A percentile compares a stretch with the other conserved stretches of the same genome.
Conservation (phyloP, 2,329 filamentous ascomycete genomes). For the Plenodomus tracheiphilus region DNA sequence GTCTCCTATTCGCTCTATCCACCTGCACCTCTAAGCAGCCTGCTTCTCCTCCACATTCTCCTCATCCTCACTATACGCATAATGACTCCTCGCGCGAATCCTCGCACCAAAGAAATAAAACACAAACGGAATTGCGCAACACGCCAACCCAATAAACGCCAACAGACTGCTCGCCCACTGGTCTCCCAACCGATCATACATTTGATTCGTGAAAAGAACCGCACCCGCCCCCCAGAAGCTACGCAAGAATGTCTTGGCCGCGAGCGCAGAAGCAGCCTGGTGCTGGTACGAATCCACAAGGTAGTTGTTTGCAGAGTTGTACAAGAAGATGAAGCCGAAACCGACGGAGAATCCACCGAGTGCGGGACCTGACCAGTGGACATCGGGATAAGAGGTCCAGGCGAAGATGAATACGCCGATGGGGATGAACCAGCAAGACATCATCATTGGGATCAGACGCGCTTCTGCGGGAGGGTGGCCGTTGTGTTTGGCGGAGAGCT, state of each 20-base stretch:
- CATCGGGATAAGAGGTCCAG: constrained; percentile 66
- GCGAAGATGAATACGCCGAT: constrained; percentile 69
- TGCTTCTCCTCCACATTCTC: constrained; percentile 44
- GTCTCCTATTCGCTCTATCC: constrained; percentile 5
- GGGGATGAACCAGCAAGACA: constrained; percentile 62
- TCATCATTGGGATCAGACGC: constrained; percentile 75
- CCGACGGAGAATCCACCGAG: constrained; percentile 69
- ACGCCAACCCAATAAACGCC: constrained; percentile 73
- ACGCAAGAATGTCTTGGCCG: constrained; percentile 78
- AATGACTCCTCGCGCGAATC: constrained; percentile 71
- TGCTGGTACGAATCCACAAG: constrained; percentile 68
- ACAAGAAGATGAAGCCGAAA: constrained; percentile 82
- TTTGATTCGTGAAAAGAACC: constrained; percentile 80
- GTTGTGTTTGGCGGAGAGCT: constrained; percentile 62
- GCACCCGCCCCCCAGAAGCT: constrained; percentile 78
- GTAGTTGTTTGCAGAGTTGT: constrained; percentile 65
- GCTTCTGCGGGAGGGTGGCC: constrained; percentile 76
- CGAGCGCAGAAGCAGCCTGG: constrained; percentile 79
- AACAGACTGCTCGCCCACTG: constrained; percentile 76
- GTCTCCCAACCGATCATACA: constrained; percentile 67
- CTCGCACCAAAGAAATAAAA: constrained; percentile 77
- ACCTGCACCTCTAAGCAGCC: constrained; percentile 9
- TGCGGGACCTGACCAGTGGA: constrained; percentile 73
- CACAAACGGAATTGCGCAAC: constrained; percentile 79
- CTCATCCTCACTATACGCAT: constrained; percentile 67